Evolutionary conservation across 1,139 yeast species (phyloP).

Genomic region (Scheffersomyces cryptocercus): DNA sequence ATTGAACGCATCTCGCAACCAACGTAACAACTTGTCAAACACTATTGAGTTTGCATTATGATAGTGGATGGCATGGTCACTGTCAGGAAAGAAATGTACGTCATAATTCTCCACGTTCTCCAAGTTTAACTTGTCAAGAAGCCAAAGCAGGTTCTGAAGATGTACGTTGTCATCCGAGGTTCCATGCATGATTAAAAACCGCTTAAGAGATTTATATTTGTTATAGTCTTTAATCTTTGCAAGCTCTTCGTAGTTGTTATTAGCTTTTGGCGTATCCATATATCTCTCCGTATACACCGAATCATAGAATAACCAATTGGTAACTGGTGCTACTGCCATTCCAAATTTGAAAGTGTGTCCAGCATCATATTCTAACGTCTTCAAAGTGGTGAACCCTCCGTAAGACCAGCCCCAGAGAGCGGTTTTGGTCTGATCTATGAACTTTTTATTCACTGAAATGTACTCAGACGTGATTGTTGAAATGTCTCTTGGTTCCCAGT

Average conservation of each 20-base stretch:
- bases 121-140: slow-evolving; percentile 69
- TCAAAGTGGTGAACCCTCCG: slow-evolving; percentile 80
- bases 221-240: slow-evolving; percentile 50
- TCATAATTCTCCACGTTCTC: slow-evolving; percentile 78
- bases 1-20: slow-evolving; percentile 73
- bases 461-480: slow-evolving; percentile 64
- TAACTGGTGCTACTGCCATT: slow-evolving; percentile 88
- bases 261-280: slow-evolving; percentile 68
- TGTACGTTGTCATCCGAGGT: slow-evolving; percentile 98
- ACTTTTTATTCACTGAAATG: slow-evolving; percentile 48
- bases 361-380: slow-evolving; percentile 69
- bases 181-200: slow-evolving; percentile 90
- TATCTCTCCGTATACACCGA: slow-evolving; percentile 89
- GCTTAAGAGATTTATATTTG: slow-evolving; percentile 46
- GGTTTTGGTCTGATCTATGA: slow-evolving; percentile 61
- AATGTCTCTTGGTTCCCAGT: slow-evolving; percentile 86
- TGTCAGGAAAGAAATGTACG: slow-evolving; percentile 88
- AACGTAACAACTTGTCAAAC: slow-evolving; percentile 64
- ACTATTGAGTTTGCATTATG: slow-evolving; percentile 80
- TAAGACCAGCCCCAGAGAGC: slow-evolving; percentile 98
- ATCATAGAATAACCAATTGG: slow-evolving; percentile 79
- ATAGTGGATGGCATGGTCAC: slow-evolving; percentile 78
- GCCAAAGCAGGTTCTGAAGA: slow-evolving; percentile 76
- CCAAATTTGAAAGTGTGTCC: slow-evolving; percentile 74
- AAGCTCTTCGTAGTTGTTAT: slow-evolving; percentile 46